Percentiles rank a stretch among this genome's conserved stretches.
Evolutionary conservation across 192 early-diverging fungal species (phyloP).

Genomic region (Coemansia sp.): DNA sequence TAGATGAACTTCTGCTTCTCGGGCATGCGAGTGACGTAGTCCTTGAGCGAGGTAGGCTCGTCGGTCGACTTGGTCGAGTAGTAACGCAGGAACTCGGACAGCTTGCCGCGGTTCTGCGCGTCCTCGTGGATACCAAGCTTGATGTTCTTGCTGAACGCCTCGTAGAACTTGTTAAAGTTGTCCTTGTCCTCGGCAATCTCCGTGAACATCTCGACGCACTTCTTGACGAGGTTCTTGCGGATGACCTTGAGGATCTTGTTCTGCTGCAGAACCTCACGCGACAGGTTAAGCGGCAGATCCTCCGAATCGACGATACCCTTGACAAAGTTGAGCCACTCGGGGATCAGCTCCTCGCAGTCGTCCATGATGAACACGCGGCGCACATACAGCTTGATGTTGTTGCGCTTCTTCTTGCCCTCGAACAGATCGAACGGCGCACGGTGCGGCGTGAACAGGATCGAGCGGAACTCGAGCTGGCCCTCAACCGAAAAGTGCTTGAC

Average conservation of each 20-base stretch:
- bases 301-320: constrained; percentile 99
- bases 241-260: constrained; percentile 99
- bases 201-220: constrained; percentile 97
- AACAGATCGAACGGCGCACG: constrained; percentile 98
- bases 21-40: constrained; percentile 99
- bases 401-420: constrained; percentile 98
- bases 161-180: constrained; percentile 99
- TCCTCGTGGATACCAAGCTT: constrained; percentile 99
- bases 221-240: constrained; percentile 99
- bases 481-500: constrained; percentile 99
- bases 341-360: constrained; percentile 99
- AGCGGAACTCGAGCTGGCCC: constrained; percentile 99
- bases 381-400: constrained; percentile 99
- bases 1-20: constrained; percentile 99
- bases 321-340: constrained; percentile 99
- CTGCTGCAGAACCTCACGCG: constrained; percentile 99
- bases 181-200: constrained; percentile 99
- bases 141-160: constrained; percentile 98
- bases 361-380: constrained; percentile 99
- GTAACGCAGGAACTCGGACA: constrained; percentile 96
- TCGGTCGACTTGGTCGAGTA: constrained; percentile 98
- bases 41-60: constrained; percentile 97
- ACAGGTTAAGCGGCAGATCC: constrained; percentile 99
- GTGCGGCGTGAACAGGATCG: constrained; percentile 94
- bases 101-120: constrained; percentile 93